Evolutionary conservation across 1,139 yeast genomes (phyloP), one percentile per base, ranked within the genome.

Genomic region (Maudiozyma humilis): DNA sequence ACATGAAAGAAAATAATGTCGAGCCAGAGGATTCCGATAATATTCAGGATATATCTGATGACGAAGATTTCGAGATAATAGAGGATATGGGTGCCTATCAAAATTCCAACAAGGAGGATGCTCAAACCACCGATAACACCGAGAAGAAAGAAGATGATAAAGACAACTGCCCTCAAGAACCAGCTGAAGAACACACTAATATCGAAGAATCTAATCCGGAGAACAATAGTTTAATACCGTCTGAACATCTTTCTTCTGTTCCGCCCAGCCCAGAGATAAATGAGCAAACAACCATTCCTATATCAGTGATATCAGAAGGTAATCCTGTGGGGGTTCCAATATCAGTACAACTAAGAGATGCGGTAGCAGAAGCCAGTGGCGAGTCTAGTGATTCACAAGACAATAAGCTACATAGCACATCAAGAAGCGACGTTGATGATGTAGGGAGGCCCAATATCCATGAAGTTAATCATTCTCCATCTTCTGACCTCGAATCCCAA

Each of bases 1-100:
- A 34, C 32, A 51, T 46, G 49, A 44, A 52, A 32, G 50, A 46
- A n/a, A 49, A 50, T 18, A 48, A 47, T 5, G 44, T 36, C 20
- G 43, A 41, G 42, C 44, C 44, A 18, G 43, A 46, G 10, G 37
- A 20, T 41, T 30, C 30, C 13, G 44, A 42, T 25, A 25, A 39
- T 10, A 42, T 47, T 15, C 54, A 41, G 16, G 53, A 53, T 10
- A 50, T 46, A 18, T 59, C 54, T 5, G 45, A 47, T 38, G 55
- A 55, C 46, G 63, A 62, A 32, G 64, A 57, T 50, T 44, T 56
- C 43, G 63, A 60, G 43, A 61, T 60, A 4, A 54, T 60, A 29
- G 65, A 55, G 39, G 49, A 53, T 34, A 44, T 46, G 35, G 37
- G 29, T 29, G 32, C 31, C 8, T 31, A 15, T 4, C 13, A 19